Base-by-base conservation (phyloP, 2,329 filamentous ascomycete genomes). In the Niveomyces coronatus region DNA sequence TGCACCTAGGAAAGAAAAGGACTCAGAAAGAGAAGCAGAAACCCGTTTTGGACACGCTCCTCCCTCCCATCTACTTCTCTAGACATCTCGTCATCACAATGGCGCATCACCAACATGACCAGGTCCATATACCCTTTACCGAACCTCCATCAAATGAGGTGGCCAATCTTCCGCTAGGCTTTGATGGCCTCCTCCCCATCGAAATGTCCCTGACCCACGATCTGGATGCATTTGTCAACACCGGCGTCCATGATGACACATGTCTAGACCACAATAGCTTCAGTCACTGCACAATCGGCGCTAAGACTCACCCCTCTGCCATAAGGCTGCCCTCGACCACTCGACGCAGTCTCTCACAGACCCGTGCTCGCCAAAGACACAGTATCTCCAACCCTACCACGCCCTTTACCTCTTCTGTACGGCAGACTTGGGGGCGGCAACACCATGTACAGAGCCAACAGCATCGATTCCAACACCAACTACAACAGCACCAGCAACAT, bases 231-330 rank as follows among this genome's bases (percentile, higher is more conserved):
- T 50, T 54, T 19, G 48, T 49, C 5, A n/a, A n/a, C n/a, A 47
- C 45, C 10, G 53, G 52, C 41, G 44, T 51, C 32, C 56, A 60
- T 35, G 50, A 53, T 24, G 55, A 60, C 34, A 51, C 52, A 18
- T 60, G 56, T 44, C 49, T 58, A 18, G 54, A 54, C 45, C 38
- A 41, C 38, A 31, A 39, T 39, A 40, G 36, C 35, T 36, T 37
- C 37, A 37, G 39, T 38, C 40, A 42, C 28, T 42, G 40, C 42
- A 40, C 45, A 6, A 45, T 45, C 19, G 44, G 49, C 10, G 22
- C 27, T 11, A 44, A 47, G 28, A 49, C 29, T 18, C 41, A 41
- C 38, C 26, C 36, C 13, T 26, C 39, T 18, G 31, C 31, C 10
- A 27, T 32, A 17, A 42, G 27, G 22, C 35, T 39, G 18, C 35